Evolutionary conservation across 2,329 filamentous ascomycete species (phyloP).

Genomic region (Cadophora gregata): DNA sequence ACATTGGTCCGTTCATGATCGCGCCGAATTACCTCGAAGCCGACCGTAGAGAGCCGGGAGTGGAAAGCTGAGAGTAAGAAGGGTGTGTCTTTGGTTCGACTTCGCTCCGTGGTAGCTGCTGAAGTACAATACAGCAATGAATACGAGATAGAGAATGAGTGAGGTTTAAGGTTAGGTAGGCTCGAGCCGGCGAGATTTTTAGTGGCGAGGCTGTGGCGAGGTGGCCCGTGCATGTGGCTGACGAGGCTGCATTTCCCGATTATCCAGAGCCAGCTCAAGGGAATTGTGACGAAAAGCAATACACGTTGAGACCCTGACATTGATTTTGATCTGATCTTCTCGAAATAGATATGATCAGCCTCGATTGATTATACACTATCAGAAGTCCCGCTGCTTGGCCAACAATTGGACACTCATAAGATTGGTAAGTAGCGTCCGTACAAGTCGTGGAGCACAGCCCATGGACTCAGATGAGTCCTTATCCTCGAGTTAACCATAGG

Average conservation of each 20-base stretch:
- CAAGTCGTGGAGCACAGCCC: too few relatives aligned
- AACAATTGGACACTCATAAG: too few relatives aligned
- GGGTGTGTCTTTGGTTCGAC: background rate
- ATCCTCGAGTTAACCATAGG: too few relatives aligned
- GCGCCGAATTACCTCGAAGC: background rate
- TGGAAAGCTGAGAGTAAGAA: background rate
- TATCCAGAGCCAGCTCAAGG: background rate
- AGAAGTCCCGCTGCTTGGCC: too few relatives aligned
- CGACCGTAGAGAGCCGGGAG: background rate
- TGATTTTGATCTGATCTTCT: too few relatives aligned
- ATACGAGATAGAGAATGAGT: background rate
- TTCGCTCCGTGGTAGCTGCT: background rate
- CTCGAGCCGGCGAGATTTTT: background rate
- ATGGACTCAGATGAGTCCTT: too few relatives aligned
- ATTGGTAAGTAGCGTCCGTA: too few relatives aligned
- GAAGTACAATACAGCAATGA: background rate
- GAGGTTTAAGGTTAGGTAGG: background rate
- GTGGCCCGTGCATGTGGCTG: background rate
- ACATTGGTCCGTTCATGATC: conserved; percentile 40
- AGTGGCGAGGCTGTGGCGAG: background rate
- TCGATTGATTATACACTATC: too few relatives aligned
- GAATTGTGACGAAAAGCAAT: background rate
- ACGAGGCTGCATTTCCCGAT: background rate
- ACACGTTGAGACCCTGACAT: too few relatives aligned
- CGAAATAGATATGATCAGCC: too few relatives aligned